Base-by-base conservation (phyloP, 2,329 filamentous ascomycete genomes). In the Cordyceps pruinosa region DNA sequence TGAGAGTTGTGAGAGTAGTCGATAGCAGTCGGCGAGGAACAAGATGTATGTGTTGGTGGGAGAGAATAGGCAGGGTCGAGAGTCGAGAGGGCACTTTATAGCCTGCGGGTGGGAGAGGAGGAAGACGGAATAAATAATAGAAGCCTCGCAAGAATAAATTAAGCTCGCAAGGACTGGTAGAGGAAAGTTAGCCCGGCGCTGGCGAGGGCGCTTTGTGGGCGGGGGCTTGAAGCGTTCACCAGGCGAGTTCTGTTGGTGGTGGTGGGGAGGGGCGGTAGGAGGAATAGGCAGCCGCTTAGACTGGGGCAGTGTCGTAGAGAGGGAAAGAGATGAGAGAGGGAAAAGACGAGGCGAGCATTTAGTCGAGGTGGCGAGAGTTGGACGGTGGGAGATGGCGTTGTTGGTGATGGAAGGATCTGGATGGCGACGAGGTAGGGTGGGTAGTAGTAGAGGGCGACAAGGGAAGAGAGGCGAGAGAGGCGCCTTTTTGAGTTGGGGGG, bases 141-240 rank as follows among this genome's bases (percentile, higher is more conserved):
- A n/a, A n/a, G n/a, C n/a, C n/a, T n/a, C n/a, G n/a, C n/a, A n/a
- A n/a, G n/a, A n/a, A n/a, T n/a, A n/a, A n/a, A n/a, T n/a, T n/a
- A n/a, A n/a, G n/a, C n/a, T n/a, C n/a, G n/a, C n/a, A n/a, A n/a
- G n/a, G n/a, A n/a, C 12, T 32, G 30, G 30, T 32, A 32, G 30
- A 6, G 30, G 12, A 23, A 3, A 41, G 21, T 5, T n/a, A 23
- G 54, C 54, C 54, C 54, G 34, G 54, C 54, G 54, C 54, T 57
- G 25, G 32, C 37, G 21, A 26, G 42, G 54, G 54, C 54, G 54
- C 54, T n/a, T 32, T 57, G 34, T 47, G 54, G 54, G 54, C 54
- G 46, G 46, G 35, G 49, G n/a, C 19, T 34, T 26, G 37, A 34
- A 28, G 26, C 39, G 46, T 55, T 30, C 26, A 35, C 30, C 45